phyloP scores from a whole-genome alignment of 345 rosid species.

The Brassica carinata region DNA sequence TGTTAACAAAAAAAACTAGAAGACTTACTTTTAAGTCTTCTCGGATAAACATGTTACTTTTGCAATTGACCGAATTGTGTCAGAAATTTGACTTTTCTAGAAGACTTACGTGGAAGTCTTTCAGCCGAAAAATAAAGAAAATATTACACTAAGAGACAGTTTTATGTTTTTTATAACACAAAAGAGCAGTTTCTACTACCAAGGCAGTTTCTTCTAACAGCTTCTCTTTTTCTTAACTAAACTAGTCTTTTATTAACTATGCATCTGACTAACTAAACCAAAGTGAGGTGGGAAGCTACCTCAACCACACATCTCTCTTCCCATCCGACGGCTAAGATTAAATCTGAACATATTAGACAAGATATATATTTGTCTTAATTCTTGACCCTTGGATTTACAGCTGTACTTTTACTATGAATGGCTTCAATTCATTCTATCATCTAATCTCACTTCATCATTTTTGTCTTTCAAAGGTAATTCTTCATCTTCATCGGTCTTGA shows the following conservation, averaged over 20 bases:
- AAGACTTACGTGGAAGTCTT: no score
- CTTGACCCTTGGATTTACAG: neutral
- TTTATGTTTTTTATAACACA: neutral
- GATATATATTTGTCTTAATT: no score
- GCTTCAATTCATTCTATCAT: neutral
- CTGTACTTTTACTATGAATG: neutral
- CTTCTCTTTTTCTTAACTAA: neutral
- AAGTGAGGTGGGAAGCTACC: neutral
- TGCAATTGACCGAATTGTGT: no score
- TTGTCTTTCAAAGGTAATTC: no score
- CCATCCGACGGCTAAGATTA: neutral
- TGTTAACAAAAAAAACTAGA: no score
- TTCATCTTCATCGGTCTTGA: neutral
- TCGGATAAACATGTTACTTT: no score
- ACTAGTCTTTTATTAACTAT: neutral
- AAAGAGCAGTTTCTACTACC: no score
- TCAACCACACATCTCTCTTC: neutral
- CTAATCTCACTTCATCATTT: neutral
- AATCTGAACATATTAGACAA: neutral
- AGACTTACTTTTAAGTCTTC: no score
- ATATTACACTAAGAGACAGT: no score
- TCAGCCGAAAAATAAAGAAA: no score
- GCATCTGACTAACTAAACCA: neutral
- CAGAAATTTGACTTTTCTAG: no score
- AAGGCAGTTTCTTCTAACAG: no score